phyloP scores from a whole-genome alignment of 192 early-diverging fungal genomes.

The Rhizophagus sp. region DNA sequence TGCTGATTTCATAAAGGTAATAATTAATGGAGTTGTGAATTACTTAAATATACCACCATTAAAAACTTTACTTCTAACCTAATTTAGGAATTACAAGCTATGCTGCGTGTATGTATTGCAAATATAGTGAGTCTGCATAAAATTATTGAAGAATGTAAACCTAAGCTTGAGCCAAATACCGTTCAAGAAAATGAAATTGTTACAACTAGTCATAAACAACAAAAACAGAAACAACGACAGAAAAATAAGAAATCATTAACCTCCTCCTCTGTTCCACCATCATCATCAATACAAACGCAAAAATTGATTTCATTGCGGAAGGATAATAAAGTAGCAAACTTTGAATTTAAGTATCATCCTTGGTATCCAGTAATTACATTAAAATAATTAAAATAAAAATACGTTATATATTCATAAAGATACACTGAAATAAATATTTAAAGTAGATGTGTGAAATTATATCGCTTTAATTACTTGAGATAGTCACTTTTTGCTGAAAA shows the following conservation, averaged over 20 bases:
- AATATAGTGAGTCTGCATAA: conserved; percentile 24
- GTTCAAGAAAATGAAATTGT: background rate
- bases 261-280: background rate
- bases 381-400: conserved; percentile 7
- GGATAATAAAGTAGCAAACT: conserved; percentile 11
- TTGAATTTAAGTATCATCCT: conserved; percentile 33
- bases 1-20: conserved; percentile 18
- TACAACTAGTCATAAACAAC: conserved; percentile 3
- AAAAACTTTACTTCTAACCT: background rate
- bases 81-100: conserved; percentile 21
- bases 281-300: background rate
- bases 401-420: background rate
- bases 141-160: conserved; percentile 20
- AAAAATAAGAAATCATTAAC: background rate
- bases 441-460: background rate
- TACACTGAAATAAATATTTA: background rate
- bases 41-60: background rate
- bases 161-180: background rate
- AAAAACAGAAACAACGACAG: conserved; percentile 11
- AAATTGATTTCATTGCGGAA: background rate
- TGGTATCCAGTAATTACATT: conserved; percentile 27
- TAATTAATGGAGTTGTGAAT: background rate
- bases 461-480: background rate
- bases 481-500: background rate
- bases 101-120: conserved; percentile 30